Conservation (phyloP, 2,329 filamentous ascomycete genomes). For the Colletotrichum abscissum region DNA sequence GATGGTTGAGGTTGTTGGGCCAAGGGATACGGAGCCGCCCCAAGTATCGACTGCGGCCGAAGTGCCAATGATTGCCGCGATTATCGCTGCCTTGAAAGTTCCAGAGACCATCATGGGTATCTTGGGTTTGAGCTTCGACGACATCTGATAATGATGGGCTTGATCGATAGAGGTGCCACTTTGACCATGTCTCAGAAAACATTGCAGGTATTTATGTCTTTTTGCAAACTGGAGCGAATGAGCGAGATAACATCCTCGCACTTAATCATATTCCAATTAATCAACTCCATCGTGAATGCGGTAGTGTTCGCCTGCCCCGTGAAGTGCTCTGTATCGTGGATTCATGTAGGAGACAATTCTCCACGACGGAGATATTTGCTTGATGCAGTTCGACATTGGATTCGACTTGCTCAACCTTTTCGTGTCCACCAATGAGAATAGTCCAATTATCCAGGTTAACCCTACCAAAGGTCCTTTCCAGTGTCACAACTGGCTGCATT, state of each 20-base stretch:
- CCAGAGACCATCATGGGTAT: not conserved
- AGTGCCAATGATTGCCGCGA: not conserved
- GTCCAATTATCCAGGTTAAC: not conserved
- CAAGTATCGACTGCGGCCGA: slow-evolving; percentile 9
- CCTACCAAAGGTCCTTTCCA: not conserved
- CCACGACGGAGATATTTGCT: not conserved
- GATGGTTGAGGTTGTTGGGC: slow-evolving; percentile 42
- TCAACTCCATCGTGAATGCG: not conserved
- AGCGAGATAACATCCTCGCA: not conserved
- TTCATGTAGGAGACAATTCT: not conserved
- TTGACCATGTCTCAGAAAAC: not conserved
- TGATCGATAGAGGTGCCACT: not conserved
- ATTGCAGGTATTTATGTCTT: not conserved
- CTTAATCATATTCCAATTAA: not conserved
- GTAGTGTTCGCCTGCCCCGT: not conserved
- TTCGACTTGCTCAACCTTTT: not conserved
- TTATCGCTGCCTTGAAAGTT: slow-evolving; percentile 1
- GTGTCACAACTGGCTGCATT: not conserved
- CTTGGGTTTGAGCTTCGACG: not conserved
- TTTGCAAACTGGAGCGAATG: not conserved
- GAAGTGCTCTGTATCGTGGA: not conserved
- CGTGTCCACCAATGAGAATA: slow-evolving; percentile 2
- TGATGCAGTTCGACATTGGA: not conserved
- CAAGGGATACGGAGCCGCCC: slow-evolving; percentile 26
- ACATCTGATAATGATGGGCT: not conserved